These are phyloP conservation scores for Annulohypoxylon nitens DNA, from an alignment of 495 filamentous ascomycete genomes.

Conservation along the genomic window DNA sequence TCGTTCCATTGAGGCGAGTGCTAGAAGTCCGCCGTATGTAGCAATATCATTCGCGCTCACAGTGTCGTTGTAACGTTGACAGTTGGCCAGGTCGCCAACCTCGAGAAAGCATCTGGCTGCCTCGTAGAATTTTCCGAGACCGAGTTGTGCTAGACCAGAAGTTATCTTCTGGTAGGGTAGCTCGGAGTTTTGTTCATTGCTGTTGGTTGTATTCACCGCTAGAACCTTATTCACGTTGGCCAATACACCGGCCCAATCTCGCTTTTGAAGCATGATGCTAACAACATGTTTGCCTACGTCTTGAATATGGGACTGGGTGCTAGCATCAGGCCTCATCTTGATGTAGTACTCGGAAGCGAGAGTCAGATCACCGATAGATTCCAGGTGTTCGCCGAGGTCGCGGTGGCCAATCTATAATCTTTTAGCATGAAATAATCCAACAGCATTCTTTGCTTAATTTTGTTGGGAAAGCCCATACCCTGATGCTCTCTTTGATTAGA, in stretches of 20 bases:
- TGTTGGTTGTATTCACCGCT: slow-evolving; percentile 62
- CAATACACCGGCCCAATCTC: slow-evolving; percentile 66
- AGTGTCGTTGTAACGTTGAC: slow-evolving; percentile 75
- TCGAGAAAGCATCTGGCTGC: slow-evolving; percentile 80
- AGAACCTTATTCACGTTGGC: slow-evolving; percentile 78
- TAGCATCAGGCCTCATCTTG: slow-evolving; percentile 63
- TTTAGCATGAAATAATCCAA: slow-evolving; percentile 15
- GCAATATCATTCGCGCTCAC: slow-evolving; percentile 89
- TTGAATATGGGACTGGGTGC: slow-evolving; percentile 58
- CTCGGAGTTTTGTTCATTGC: slow-evolving; percentile 69
- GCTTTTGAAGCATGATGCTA: slow-evolving; percentile 58
- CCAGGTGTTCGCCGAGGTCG: slow-evolving; percentile 62
- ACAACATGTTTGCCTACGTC: slow-evolving; percentile 61
- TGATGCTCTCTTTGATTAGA: slow-evolving; percentile 95
- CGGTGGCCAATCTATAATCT: slow-evolving; percentile 60
- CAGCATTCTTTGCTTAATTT: background rate
- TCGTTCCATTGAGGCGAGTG: slow-evolving; percentile 90
- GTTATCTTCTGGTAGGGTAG: slow-evolving; percentile 76
- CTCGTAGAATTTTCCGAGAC: slow-evolving; percentile 72
- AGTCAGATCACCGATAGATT: slow-evolving; percentile 58
- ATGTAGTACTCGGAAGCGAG: slow-evolving; percentile 56
- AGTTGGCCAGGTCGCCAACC: slow-evolving; percentile 64
- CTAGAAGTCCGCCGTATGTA: slow-evolving; percentile 90
- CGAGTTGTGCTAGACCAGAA: slow-evolving; percentile 78
- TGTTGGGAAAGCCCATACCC: slow-evolving; percentile 67